Evolutionary conservation across 2,329 filamentous ascomycete genomes (phyloP).

Genomic region (Cryphonectria parasitica): DNA sequence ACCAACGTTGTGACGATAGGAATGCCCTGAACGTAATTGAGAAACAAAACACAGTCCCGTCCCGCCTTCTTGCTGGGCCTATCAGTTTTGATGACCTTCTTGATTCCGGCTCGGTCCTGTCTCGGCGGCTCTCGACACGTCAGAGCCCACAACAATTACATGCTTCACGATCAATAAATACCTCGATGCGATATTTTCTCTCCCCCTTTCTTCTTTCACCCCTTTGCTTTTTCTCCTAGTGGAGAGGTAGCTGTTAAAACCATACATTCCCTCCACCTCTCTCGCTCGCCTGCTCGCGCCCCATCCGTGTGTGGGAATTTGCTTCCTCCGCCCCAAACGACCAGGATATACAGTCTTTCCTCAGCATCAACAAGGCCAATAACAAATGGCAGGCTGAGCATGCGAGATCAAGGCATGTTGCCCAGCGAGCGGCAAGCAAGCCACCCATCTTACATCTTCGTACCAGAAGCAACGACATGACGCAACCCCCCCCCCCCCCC

Average conservation of each 20-base stretch:
- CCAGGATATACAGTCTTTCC: background rate
- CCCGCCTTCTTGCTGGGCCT: background rate
- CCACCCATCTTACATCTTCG: constrained; percentile 4
- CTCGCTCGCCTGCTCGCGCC: background rate
- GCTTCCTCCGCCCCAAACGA: background rate
- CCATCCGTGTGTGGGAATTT: background rate
- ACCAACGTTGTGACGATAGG: background rate
- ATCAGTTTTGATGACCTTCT: background rate
- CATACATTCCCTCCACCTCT: background rate
- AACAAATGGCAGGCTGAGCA: background rate
- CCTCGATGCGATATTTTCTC: background rate
- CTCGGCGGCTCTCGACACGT: constrained; percentile 3
- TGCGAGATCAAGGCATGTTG: background rate
- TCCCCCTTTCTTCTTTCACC: background rate
- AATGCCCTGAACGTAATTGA: background rate
- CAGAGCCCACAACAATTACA: background rate
- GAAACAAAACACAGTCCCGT: background rate
- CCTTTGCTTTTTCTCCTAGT: background rate
- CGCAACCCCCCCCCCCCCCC: background rate
- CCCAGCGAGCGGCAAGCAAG: background rate
- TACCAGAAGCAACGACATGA: constrained; percentile 5
- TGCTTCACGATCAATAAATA: background rate
- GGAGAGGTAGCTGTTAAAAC: background rate
- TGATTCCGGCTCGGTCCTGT: background rate
- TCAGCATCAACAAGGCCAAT: background rate